A percentile compares a stretch with the other conserved stretches of the same genome.
phyloP scores from a whole-genome alignment of 2,329 filamentous ascomycete genomes.

The Alternaria rosae region DNA sequence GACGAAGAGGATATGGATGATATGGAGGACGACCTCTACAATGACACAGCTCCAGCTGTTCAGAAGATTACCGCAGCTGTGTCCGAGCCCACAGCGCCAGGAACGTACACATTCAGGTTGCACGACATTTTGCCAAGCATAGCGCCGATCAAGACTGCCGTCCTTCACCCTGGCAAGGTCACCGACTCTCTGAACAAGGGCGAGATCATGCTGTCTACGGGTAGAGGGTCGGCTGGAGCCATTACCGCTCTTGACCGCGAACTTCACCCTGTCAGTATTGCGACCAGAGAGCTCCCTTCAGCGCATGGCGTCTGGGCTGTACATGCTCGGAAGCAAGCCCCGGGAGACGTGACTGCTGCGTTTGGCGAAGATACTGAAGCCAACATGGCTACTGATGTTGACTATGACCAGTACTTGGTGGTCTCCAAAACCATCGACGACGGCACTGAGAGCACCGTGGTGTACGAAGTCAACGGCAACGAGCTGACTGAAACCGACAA shows the following conservation, averaged over 20 bases:
- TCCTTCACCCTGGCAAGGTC: constrained; percentile 62
- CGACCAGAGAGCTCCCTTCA: constrained; percentile 74
- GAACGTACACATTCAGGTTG: constrained; percentile 75
- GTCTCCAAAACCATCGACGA: constrained; percentile 72
- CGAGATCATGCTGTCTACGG: constrained; percentile 65
- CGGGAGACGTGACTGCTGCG: constrained; percentile 62
- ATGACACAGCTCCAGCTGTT: constrained; percentile 60
- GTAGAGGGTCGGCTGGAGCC: constrained; percentile 70
- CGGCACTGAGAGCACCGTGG: constrained; percentile 77
- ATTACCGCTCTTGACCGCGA: constrained; percentile 80
- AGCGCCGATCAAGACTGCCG: constrained; percentile 78
- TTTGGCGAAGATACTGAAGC: constrained; percentile 53
- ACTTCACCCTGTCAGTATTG: constrained; percentile 75
- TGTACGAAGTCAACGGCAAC: constrained; percentile 76
- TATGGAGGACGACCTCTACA: constrained; percentile 69
- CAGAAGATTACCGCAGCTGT: constrained; percentile 50
- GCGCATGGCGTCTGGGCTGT: constrained; percentile 84
- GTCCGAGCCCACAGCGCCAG: constrained; percentile 58
- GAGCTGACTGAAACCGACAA: constrained; percentile 78
- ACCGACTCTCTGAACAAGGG: constrained; percentile 44
- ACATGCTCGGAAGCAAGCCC: constrained; percentile 70
- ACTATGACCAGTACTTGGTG: constrained; percentile 82
- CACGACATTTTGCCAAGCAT: constrained; percentile 81
- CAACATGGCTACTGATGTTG: constrained; percentile 57
- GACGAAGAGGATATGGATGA: constrained; percentile 66